Base-by-base conservation (phyloP, 768 basidiomycete genomes). In the Pluteus cervinus region DNA sequence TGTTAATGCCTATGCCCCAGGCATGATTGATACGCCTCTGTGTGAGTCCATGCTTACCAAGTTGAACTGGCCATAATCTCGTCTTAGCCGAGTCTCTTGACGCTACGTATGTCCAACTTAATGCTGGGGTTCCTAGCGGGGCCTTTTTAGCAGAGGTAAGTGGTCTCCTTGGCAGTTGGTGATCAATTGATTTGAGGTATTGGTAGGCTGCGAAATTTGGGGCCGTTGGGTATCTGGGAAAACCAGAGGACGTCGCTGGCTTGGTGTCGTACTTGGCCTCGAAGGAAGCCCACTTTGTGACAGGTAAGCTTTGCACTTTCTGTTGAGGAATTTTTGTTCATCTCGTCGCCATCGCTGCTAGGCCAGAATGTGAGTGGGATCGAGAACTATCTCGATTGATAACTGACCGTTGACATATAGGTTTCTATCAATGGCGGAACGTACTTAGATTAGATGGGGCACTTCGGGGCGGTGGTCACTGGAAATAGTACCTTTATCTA, bases 181-280 rank as follows among this genome's bases (percentile, higher is more conserved):
- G n/a, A n/a, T n/a, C n/a, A n/a, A n/a, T n/a, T n/a, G n/a, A 7
- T 32, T 18, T 32, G 30, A 16, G 9, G 12, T 16, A 4, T 24
- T 16, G 8, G 26, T 18, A 43, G 37, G 22, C 29, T 14, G 18
- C 29, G 3, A 24, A 24, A 14, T 21, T 28, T 7, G 20, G 24
- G 4, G 22, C 48, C 11, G 24, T 56, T 8, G 44, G 47, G 37
- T 33, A 45, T 1, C 18, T 46, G 3, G 54, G 51, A 10, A 39
- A 44, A 4, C 47, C 58, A 1, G 47, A 54, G 10, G 51, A 62
- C n/a, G 33, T 65, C 10, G 56, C 62, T 10, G 48, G 53, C n/a
- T 24, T 60, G 7, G 60, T 63, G 3, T 60, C 58, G 6, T 63
- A 55, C 32, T 51, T 62, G 1, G 50, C 51, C 15, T 57, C 55